Base-by-base conservation (phyloP, 257 asterid genomes). In the Coffea eugenioides region DNA sequence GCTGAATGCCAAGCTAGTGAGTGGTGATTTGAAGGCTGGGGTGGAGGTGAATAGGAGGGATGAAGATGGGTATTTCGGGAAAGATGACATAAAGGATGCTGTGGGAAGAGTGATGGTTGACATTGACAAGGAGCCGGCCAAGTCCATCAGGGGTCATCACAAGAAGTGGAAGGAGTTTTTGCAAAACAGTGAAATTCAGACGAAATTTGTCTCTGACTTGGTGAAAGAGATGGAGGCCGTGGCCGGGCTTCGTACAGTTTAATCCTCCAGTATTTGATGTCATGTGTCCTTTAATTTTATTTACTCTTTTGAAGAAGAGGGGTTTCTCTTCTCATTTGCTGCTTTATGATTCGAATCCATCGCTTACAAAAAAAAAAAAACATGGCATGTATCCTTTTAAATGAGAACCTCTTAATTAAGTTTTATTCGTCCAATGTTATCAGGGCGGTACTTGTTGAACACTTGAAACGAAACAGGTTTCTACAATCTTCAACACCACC, bases 11-110 rank as follows among this genome's bases (percentile, higher is more conserved):
- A 90, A 80, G 87, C 85, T 87, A 0, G 87, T 90, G 11, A 69
- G 88, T 34, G 79, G 80, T 31, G 94, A 90, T 66, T 51, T 84
- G 85, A 82, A 71, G 84, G 83, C 84, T 36, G 94, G 90, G 5
- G 88, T 88, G 82, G 92, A 90, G 84, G 90, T 90, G 4, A 77
- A 81, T 51, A 81, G 92, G 83, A 84, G 88, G 18, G 91, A 88
- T 68, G 92, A 90, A 69, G 91, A 90, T 83, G 94, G 94, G 59
- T 69, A 65, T 64, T 88, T 84, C 41, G 81, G 84, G 78, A 85
- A 79, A 71, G 78, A 79, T 27, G 92, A 87, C 43, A 65, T 90
- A 11, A 68, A 73, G 83, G 73, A 66, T 56, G 94, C 90, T 51
- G 84, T 87, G 31, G 82, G 81, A 23, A 80, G n/a, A 14, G 86